Evolutionary conservation across 805 yeast genomes (phyloP).

Genomic region (Nakazawaea molendinolei): DNA sequence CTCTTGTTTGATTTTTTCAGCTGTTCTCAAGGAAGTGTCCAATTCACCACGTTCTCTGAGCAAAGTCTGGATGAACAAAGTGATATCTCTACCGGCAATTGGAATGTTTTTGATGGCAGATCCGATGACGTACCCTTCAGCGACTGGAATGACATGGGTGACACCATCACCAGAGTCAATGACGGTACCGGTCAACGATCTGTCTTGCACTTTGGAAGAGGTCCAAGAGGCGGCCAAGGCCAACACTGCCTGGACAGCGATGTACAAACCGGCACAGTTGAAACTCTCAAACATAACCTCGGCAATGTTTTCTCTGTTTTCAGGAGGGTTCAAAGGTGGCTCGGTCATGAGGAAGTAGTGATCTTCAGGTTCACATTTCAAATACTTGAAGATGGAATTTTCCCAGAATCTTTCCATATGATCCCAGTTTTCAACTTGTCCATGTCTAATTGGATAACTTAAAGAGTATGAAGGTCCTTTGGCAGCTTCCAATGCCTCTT

Average conservation of each 20-base stretch:
- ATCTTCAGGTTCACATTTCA: constrained; percentile 98
- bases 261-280: constrained; percentile 97
- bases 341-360: constrained; percentile 93
- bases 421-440: constrained; percentile 99
- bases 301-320: constrained; percentile 96
- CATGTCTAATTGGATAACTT: constrained; percentile 91
- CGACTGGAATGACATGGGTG: constrained; percentile 97
- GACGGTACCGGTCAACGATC: constrained; percentile 96
- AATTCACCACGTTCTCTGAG: constrained; percentile 95
- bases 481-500: constrained; percentile 90
- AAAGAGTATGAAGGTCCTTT: constrained; percentile 84
- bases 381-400: constrained; percentile 89
- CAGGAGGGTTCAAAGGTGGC: constrained; percentile 99
- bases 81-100: constrained; percentile 97
- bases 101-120: constrained; percentile 96
- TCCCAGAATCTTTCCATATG: constrained; percentile 99
- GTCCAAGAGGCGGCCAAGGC: constrained; percentile 99
- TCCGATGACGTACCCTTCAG: constrained; percentile 98
- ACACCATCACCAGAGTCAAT: constrained; percentile 99
- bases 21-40: constrained; percentile 90
- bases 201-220: constrained; percentile 86
- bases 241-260: constrained; percentile 97
- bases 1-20: constrained; percentile 94
- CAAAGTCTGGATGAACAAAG: constrained; percentile 85
- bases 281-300: constrained; percentile 98